Base-by-base conservation (phyloP, 2,329 filamentous ascomycete genomes). In the Leptoxyphium fumago region DNA sequence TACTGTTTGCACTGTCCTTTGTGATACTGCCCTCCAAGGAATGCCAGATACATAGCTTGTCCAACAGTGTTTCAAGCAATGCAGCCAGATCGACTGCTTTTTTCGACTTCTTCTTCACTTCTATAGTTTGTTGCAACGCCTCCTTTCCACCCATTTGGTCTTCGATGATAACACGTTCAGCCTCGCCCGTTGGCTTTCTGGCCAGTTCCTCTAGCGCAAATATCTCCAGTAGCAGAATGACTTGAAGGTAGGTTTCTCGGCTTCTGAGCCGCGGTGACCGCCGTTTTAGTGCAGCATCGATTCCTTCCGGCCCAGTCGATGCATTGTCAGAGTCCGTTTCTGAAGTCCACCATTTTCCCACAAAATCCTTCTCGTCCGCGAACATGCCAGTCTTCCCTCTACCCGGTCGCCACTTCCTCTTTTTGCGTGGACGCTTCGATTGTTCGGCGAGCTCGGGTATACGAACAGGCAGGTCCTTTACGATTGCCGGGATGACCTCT, bases 21-120 rank as follows among this genome's bases (percentile, higher is more conserved):
- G 55, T 48, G 10, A 50, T 49, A 43, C 54, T 52, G 13, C 42
- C 42, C 29, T 49, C 50, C 7, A 84, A 79, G 2, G 83, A 85
- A 56, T 88, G 82, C 84, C 84, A 89, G 47, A 91, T 91, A 54
- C 81, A 85, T 18, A 91, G 66, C 40, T 82, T 78, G 60, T 91
- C 84, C 7, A 84, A 75, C 42, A 87, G 74, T 0, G 86, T 68
- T 55, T 89, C 84, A 4, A 87, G 67, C 15, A 84, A 68, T 7
- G 78, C 64, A 1, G 72, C 71, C 6, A 84, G 64, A 52, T 86
- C 78, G 50, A 81, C 74, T 45, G 75, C 75, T 52, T 80, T 83
- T 60, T 75, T 80, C 15, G 60, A 53, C 49, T 66, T 48, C 30
- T 54, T 52, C 48, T 42, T 45, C 15, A 44, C 49, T 26, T 42